Percentiles rank a stretch among this genome's conserved stretches.
phyloP scores from a whole-genome alignment of 2,329 filamentous ascomycete genomes.

The Trichoderma atrobrunneum region DNA sequence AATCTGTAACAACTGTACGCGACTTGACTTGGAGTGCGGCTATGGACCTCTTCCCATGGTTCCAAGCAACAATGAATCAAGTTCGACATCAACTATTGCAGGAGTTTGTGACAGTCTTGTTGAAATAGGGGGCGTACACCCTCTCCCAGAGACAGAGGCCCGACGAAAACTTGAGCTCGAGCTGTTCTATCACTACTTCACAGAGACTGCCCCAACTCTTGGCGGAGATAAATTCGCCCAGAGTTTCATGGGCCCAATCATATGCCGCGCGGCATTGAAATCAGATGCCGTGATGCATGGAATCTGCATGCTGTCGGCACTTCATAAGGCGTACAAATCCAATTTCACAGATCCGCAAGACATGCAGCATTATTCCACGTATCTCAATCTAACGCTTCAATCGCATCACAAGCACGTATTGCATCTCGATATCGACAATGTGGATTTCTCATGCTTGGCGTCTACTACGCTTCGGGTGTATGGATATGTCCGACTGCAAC shows the following conservation, averaged over 20 bases:
- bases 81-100: not conserved
- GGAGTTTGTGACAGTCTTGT: not conserved
- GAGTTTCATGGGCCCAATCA: constrained; percentile 15
- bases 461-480: constrained; percentile 24
- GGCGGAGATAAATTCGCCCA: constrained; percentile 19
- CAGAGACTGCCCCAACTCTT: constrained; percentile 21
- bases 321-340: constrained; percentile 22
- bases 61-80: not conserved
- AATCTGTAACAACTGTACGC: constrained; percentile 24
- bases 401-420: constrained; percentile 23
- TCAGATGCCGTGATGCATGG: constrained; percentile 24
- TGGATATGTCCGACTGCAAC: constrained; percentile 21
- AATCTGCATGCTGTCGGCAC: constrained; percentile 22
- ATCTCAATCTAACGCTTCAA: constrained; percentile 23
- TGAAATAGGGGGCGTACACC: not conserved
- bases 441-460: constrained; percentile 22
- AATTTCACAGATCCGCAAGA: not conserved
- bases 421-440: constrained; percentile 19
- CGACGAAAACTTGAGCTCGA: constrained; percentile 24
- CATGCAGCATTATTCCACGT: constrained; percentile 17
- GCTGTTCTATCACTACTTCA: constrained; percentile 24
- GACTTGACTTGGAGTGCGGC: constrained; percentile 21
- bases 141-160: constrained; percentile 21
- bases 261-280: constrained; percentile 20
- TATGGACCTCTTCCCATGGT: constrained; percentile 15